Evolutionary conservation across 2,329 filamentous ascomycete species (phyloP), one percentile per base, ranked within the genome.

Genomic region (Ustulina deusta): DNA sequence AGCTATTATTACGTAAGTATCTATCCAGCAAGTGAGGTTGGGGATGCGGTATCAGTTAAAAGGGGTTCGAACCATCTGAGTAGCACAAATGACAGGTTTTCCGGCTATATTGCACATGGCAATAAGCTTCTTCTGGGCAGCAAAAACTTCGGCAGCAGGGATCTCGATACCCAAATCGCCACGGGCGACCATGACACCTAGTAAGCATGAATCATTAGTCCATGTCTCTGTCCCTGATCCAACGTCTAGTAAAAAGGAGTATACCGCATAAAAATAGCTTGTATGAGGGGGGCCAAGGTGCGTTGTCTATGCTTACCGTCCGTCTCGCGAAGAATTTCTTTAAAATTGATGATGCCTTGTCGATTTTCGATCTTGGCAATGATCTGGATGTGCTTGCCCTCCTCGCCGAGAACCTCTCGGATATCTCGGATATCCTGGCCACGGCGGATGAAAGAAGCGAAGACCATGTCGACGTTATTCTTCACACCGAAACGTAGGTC

Each of bases 311-410:
- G 40, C 60, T 56, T 57, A 88, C 96, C 96, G 81, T 99, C 96
- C 6, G 96, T 98, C 85, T 94, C 93, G 79, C 89, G 88, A 69
- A 99, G 90, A 78, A 99, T 99, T 85, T 98, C 95, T 76, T 92
- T 90, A 82, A 99, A 99, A 89, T 99, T 99, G 91, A 99, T 98
- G 73, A 99, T 92, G 83, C 96, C 96, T 85, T 99, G 96, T 83
- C 97, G 93, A 87, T 99, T 99, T 89, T 99, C 96, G 75, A 99
- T 97, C 91, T 99, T 99, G 88, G 96, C 92, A 81, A 99, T 98
- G 85, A 99, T 97, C 86, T 99, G 95, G 78, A 99, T 97, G 82
- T 97, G 91, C 84, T 92, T 93, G 82, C 96, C 96, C 51, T 97
- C 92, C 78, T 93, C 88, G 71, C 96, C 96, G 60, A 99, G 90